Base-by-base conservation (phyloP, 345 rosid genomes). In the Raphanus sativus region DNA sequence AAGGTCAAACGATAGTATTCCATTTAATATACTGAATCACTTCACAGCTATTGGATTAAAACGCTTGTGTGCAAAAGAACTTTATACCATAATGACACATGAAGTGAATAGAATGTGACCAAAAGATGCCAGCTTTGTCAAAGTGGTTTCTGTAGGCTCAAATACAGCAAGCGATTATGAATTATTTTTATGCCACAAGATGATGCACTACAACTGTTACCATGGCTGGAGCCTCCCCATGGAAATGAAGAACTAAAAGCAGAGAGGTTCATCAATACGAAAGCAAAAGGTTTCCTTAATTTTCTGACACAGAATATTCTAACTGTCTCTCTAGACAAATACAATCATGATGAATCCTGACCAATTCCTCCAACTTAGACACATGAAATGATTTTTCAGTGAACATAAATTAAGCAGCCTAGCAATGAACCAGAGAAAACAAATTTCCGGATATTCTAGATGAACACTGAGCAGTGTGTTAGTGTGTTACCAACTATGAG, bases 51-150 rank as follows among this genome's bases (percentile, higher is more conserved):
- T 85, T 7, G 96, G 85, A 82, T 94, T 97, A 7, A 91, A 94
- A 83, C 96, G 98, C 87, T 94, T 94, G 86, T 90, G 94, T 65
- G 91, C 97, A 15, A 71, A 91, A 89, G 71, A 89, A 77, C 77
- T 94, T 91, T 89, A 91, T 85, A 4, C 89, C 94, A 88, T 85
- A 92, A 70, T 56, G 99, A 98, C 79, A 91, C 94, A 67, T 91
- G 99, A 84, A 95, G 97, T 59, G 94, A 95, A 79, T 96, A 92
- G 85, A 95, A 95, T 0, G 99, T 91, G 65, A 92, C 97, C 83
- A 95, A 82, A 71, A 95, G 96, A 89, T 92, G 99, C 96, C 99
- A 95, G 85, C 99, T 95, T 45, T 69, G 99, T 92, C 94, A 91
- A 80, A 38, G 97, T 93, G 12, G 98, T 94, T 56, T 97, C 96